Percentiles rank a stretch among this genome's conserved stretches.
phyloP scores from a whole-genome alignment of 2,329 filamentous ascomycete genomes.

The Sporothrix phasma region DNA sequence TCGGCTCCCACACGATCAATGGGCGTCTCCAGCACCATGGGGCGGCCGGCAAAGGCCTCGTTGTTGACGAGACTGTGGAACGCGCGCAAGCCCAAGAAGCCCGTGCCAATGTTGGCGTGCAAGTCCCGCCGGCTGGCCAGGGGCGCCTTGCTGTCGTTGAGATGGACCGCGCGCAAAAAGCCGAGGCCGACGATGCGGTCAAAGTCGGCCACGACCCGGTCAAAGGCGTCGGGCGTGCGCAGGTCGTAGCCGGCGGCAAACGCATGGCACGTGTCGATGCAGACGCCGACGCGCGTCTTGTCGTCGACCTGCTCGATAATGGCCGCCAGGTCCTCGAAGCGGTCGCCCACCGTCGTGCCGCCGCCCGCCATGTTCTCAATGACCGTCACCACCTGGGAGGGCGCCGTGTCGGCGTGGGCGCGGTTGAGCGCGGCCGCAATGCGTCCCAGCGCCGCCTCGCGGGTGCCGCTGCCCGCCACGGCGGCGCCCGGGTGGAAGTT shows the following conservation, averaged over 20 bases:
- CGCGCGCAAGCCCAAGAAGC: slow-evolving; percentile 79
- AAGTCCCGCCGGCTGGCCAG: slow-evolving; percentile 72
- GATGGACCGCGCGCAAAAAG: slow-evolving; percentile 76
- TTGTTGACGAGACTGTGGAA: slow-evolving; percentile 91
- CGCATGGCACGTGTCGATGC: slow-evolving; percentile 92
- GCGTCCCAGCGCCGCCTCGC: slow-evolving; percentile 60
- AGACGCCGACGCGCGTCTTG: slow-evolving; percentile 80
- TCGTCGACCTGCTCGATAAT: slow-evolving; percentile 73
- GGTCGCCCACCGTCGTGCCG: slow-evolving; percentile 77
- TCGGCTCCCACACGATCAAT: slow-evolving; percentile 60
- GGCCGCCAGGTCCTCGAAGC: slow-evolving; percentile 75
- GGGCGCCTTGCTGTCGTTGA: slow-evolving; percentile 95
- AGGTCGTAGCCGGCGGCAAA: slow-evolving; percentile 93
- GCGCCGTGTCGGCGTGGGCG: slow-evolving; percentile 63
- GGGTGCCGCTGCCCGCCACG: slow-evolving; percentile 51
- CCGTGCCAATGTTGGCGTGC: slow-evolving; percentile 93
- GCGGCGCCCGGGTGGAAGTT: slow-evolving; percentile 93
- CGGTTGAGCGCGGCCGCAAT: slow-evolving; percentile 76
- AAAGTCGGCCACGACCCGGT: slow-evolving; percentile 63
- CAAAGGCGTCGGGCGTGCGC: slow-evolving; percentile 62
- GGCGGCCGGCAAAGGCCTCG: slow-evolving; percentile 61
- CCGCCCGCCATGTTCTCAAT: slow-evolving; percentile 92
- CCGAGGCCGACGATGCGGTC: slow-evolving; percentile 64
- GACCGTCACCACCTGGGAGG: slow-evolving; percentile 60
- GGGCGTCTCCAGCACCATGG: slow-evolving; percentile 94